A percentile compares a stretch with the other conserved stretches of the same genome.
These are phyloP conservation scores for Apium graveolens DNA, from an alignment of 129 eudicot species.

Conservation along the genomic window DNA sequence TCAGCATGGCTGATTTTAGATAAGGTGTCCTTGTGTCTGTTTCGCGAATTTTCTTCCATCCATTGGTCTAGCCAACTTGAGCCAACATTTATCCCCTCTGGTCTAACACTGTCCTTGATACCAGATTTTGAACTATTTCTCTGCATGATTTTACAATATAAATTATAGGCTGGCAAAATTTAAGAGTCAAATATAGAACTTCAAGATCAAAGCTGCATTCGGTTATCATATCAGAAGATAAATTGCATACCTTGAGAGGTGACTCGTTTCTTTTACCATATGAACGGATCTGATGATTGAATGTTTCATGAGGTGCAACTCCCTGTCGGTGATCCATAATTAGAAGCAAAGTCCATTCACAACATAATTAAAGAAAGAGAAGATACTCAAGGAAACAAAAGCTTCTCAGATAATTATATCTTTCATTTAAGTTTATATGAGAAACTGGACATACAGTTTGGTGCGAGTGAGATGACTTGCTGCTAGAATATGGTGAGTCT, in stretches of 20 bases:
- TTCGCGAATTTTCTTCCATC: slow-evolving; percentile 66
- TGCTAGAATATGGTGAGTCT: slow-evolving; percentile 41
- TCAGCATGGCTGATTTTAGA: slow-evolving; percentile 28
- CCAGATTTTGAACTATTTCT: slow-evolving; percentile 37
- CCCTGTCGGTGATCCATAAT: slow-evolving; percentile 14
- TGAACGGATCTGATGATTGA: slow-evolving; percentile 16
- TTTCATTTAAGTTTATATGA: neutral
- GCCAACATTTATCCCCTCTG: slow-evolving; percentile 20
- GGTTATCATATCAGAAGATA: neutral
- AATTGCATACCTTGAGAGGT: slow-evolving; percentile 25
- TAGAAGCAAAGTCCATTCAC: neutral
- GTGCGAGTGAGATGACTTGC: slow-evolving; percentile 34
- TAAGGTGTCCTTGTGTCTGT: slow-evolving; percentile 19
- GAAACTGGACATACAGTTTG: slow-evolving; percentile 35
- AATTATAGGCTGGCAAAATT: neutral
- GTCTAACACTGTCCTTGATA: slow-evolving; percentile 19
- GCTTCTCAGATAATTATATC: neutral
- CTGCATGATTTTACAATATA: slow-evolving; percentile 25
- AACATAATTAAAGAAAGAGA: neutral
- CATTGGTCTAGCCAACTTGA: slow-evolving; percentile 59
- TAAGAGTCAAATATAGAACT: neutral
- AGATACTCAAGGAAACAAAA: neutral
- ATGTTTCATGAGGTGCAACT: slow-evolving; percentile 4
- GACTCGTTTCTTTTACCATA: slow-evolving; percentile 17
- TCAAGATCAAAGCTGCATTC: neutral